These are phyloP conservation scores for Climacium dendroides DNA, from an alignment of 225 moss, liverwort and hornwort genomes.

Conservation along the genomic window DNA sequence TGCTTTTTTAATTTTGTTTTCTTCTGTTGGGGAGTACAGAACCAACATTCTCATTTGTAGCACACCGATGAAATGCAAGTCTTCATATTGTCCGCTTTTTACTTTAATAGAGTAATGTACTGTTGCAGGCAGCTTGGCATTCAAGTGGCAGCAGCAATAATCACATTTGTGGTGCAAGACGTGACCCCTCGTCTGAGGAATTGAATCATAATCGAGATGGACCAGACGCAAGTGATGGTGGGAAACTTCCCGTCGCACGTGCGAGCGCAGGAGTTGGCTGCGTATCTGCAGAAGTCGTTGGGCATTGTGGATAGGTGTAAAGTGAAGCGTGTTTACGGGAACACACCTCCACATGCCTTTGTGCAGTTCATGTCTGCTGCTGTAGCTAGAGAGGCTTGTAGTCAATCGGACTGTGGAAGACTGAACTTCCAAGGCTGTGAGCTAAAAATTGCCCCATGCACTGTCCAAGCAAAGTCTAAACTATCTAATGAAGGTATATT, in stretches of 20 bases:
- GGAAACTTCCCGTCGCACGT: slow-evolving; percentile 43
- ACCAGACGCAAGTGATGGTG: slow-evolving; percentile 61
- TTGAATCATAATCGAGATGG: background rate
- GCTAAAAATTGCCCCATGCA: slow-evolving; percentile 39
- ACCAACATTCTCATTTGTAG: background rate
- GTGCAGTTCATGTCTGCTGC: slow-evolving; percentile 79
- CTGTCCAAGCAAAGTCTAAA: background rate
- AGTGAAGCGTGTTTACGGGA: slow-evolving; percentile 29
- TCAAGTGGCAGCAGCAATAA: background rate
- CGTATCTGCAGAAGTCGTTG: slow-evolving; percentile 34
- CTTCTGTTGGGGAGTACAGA: background rate
- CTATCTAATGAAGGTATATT: slow-evolving; percentile 7
- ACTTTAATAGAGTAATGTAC: background rate
- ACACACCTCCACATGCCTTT: slow-evolving; percentile 62
- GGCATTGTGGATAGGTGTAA: slow-evolving; percentile 69
- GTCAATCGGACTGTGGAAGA: slow-evolving; percentile 14
- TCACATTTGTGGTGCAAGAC: background rate
- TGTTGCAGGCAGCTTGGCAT: background rate
- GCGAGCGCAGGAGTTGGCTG: slow-evolving; percentile 27
- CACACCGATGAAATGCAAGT: background rate
- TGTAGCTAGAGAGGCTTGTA: slow-evolving; percentile 57
- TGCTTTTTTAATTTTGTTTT: background rate
- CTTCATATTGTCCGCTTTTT: background rate
- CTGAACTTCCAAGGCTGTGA: slow-evolving; percentile 18
- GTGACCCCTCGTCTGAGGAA: background rate